phyloP scores from a whole-genome alignment of 2,329 filamentous ascomycete species.

The Myriangium duriaei region DNA sequence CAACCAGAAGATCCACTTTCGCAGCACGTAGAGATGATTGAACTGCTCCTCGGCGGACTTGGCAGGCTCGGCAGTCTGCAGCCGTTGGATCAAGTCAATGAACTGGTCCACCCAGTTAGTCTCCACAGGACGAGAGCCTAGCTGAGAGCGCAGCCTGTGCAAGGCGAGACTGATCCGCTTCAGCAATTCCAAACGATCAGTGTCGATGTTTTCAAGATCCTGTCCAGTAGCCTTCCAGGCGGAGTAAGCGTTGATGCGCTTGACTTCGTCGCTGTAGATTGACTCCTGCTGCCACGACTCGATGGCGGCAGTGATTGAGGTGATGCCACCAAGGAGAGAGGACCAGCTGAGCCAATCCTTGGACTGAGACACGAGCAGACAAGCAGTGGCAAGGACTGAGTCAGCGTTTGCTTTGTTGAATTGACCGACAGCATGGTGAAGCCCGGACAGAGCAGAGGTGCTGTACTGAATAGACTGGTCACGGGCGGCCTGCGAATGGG shows the following conservation, averaged over 20 bases:
- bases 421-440: slow-evolving; percentile 73
- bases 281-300: slow-evolving; percentile 84
- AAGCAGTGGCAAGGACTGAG: slow-evolving; percentile 78
- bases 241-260: slow-evolving; percentile 1
- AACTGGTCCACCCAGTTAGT: slow-evolving; percentile 37
- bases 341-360: slow-evolving; percentile 93
- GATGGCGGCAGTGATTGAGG: slow-evolving; percentile 82
- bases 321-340: slow-evolving; percentile 81
- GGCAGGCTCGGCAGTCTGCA: slow-evolving; percentile 29
- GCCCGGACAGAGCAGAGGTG: slow-evolving; percentile 69
- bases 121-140: slow-evolving; percentile 34
- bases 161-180: slow-evolving; percentile 30
- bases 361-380: slow-evolving; percentile 89
- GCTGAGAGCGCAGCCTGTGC: slow-evolving; percentile 31
- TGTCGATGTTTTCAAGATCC: slow-evolving; percentile 1
- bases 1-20: slow-evolving; percentile 93
- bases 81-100: slow-evolving; percentile 33
- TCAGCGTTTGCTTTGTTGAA: slow-evolving; percentile 84
- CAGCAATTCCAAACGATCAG: slow-evolving; percentile 18
- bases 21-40: slow-evolving; percentile 72
- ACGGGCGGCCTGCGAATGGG: slow-evolving; percentile 70
- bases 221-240: slow-evolving; percentile 1
- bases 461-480: slow-evolving; percentile 85
- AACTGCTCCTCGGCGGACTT: slow-evolving; percentile 67
- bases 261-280: slow-evolving; percentile 69